Percentiles rank a stretch among this genome's conserved stretches.
These are phyloP conservation scores for Diospyros lotus DNA, from an alignment of 148 eudicot genomes.

Conservation along the genomic window DNA sequence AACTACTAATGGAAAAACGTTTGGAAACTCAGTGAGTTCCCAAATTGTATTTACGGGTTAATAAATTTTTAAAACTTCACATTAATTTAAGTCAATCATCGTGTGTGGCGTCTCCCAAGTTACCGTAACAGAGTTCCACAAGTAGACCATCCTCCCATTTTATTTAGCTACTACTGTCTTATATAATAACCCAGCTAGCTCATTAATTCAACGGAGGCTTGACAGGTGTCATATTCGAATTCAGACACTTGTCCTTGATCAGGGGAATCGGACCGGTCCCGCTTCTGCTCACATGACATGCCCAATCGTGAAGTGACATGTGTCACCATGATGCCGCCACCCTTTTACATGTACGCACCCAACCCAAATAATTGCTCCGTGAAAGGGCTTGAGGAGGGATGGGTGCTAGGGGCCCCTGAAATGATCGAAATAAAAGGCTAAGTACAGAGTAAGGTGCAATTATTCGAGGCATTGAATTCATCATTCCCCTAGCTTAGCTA, in stretches of 20 bases:
- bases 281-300: conserved; percentile 12
- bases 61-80: too few relatives aligned
- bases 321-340: conserved; percentile 20
- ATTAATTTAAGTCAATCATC: too few relatives aligned
- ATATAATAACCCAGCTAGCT: too few relatives aligned
- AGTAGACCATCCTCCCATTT: not conserved
- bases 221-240: conserved; percentile 5
- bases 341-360: conserved; percentile 2
- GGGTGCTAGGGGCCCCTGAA: conserved; percentile 11
- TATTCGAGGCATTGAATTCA: conserved; percentile 37
- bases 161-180: too few relatives aligned
- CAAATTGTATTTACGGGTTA: too few relatives aligned
- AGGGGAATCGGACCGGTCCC: not conserved
- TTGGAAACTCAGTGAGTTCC: too few relatives aligned
- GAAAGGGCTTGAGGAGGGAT: not conserved
- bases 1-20: too few relatives aligned
- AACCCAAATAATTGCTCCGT: conserved; percentile 28
- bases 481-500: not conserved
- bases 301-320: conserved; percentile 25
- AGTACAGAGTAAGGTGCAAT: conserved; percentile 29
- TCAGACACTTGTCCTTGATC: not conserved
- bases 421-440: conserved; percentile 38
- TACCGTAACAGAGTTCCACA: too few relatives aligned
- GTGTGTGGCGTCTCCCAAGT: too few relatives aligned
- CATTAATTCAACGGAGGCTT: not conserved